These are phyloP conservation scores for Colletotrichum sp. DNA, from an alignment of 2,329 filamentous ascomycete species.

Conservation along the genomic window DNA sequence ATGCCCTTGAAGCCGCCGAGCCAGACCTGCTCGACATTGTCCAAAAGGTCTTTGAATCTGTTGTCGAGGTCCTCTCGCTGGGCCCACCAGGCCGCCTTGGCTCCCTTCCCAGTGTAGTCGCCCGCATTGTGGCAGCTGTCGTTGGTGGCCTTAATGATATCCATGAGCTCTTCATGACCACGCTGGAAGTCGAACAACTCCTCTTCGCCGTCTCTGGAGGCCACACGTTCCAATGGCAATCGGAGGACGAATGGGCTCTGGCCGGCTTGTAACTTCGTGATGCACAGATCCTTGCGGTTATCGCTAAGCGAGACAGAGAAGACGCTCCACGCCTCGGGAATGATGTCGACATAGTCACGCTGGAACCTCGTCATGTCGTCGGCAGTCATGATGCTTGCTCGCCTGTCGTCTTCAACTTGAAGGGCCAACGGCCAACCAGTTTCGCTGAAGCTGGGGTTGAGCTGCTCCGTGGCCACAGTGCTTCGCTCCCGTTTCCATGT, in stretches of 20 bases:
- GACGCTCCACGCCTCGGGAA: slow-evolving; percentile 83
- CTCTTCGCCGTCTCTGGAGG: slow-evolving; percentile 76
- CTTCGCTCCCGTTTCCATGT: slow-evolving; percentile 70
- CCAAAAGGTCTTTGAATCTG: slow-evolving; percentile 77
- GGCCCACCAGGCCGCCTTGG: slow-evolving; percentile 87
- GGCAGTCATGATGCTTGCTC: slow-evolving; percentile 49
- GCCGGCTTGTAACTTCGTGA: slow-evolving; percentile 81
- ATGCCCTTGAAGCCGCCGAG: slow-evolving; percentile 93
- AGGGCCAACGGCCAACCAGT: slow-evolving; percentile 30
- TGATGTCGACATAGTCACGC: slow-evolving; percentile 81
- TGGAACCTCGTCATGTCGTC: slow-evolving; percentile 71
- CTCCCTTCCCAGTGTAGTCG: slow-evolving; percentile 75
- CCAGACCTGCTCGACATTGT: slow-evolving; percentile 92
- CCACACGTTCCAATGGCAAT: slow-evolving; percentile 83
- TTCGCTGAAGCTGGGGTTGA: slow-evolving; percentile 36
- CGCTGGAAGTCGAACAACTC: slow-evolving; percentile 85
- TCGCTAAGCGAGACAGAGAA: slow-evolving; percentile 87
- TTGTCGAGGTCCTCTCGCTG: slow-evolving; percentile 81
- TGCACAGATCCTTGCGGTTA: slow-evolving; percentile 80
- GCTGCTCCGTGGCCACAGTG: slow-evolving; percentile 29
- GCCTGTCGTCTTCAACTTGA: slow-evolving; percentile 30
- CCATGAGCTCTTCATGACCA: slow-evolving; percentile 78
- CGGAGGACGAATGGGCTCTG: slow-evolving; percentile 85
- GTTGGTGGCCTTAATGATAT: slow-evolving; percentile 84
- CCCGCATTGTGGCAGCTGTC: slow-evolving; percentile 75